Conservation (phyloP, 2,329 filamentous ascomycete genomes). For the Tolypocladium pustulatum region DNA sequence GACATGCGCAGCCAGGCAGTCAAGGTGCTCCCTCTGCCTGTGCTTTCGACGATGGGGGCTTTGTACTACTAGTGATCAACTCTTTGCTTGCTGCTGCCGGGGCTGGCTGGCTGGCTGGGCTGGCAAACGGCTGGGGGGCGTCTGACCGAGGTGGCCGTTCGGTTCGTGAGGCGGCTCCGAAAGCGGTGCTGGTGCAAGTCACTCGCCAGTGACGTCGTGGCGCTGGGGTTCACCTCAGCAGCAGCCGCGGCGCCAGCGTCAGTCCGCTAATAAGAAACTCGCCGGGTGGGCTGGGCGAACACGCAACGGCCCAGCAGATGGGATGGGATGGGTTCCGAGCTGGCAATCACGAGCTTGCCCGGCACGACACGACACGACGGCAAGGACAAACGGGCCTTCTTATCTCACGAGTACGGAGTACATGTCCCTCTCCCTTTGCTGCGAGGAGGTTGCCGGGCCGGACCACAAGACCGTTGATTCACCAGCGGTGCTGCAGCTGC, state of each 20-base stretch:
- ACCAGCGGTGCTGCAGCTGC: neutral
- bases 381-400: neutral
- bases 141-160: neutral
- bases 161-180: neutral
- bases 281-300: neutral
- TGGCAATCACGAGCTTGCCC: neutral
- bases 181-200: constrained; percentile 1
- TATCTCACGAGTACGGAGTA: neutral
- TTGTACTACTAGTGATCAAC: no score
- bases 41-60: no score
- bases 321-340: neutral
- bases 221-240: neutral
- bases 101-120: neutral
- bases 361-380: neutral
- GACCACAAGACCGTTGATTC: no score
- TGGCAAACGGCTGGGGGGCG: no score
- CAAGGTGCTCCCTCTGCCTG: no score
- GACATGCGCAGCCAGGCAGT: no score
- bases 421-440: neutral
- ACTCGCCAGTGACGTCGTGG: constrained; percentile 2
- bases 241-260: neutral
- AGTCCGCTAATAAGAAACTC: neutral
- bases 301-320: neutral
- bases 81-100: neutral
- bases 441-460: neutral